These are phyloP conservation scores for Xylaria venustula DNA, from an alignment of 495 filamentous ascomycete species.

Conservation along the genomic window DNA sequence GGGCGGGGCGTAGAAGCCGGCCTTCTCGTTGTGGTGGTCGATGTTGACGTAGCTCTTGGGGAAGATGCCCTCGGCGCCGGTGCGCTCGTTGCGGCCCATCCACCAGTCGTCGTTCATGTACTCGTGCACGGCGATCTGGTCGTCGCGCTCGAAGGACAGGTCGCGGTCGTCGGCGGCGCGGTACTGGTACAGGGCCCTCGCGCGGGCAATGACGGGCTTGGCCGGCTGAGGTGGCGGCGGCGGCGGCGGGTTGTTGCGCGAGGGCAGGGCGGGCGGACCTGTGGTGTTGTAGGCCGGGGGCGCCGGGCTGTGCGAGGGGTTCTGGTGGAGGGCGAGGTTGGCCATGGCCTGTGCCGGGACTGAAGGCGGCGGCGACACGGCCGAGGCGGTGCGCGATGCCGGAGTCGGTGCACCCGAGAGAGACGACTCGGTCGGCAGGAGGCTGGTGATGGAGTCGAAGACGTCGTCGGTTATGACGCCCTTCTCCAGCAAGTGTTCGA, in stretches of 20 bases:
- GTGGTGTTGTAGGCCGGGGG: constrained; percentile 52
- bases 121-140: constrained; percentile 74
- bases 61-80: constrained; percentile 84
- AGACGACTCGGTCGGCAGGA: constrained; percentile 68
- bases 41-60: constrained; percentile 82
- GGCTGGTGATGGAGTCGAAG: constrained; percentile 66
- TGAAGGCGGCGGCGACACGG: constrained; percentile 34
- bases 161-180: constrained; percentile 75
- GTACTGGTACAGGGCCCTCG: constrained; percentile 84
- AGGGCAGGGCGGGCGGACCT: constrained; percentile 53
- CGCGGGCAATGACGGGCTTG: constrained; percentile 63
- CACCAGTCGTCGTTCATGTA: constrained; percentile 98
- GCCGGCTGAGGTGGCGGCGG: constrained; percentile 49
- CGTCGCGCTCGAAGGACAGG: constrained; percentile 69
- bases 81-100: constrained; percentile 80
- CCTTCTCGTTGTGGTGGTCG: constrained; percentile 34
- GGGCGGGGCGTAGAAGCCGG: constrained; percentile 29
- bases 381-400: constrained; percentile 27
- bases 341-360: constrained; percentile 38
- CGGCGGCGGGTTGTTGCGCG: constrained; percentile 43
- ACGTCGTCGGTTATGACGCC: constrained; percentile 68
- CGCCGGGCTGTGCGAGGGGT: constrained; percentile 21
- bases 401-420: constrained; percentile 49
- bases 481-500: constrained; percentile 82
- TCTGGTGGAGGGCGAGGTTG: constrained; percentile 46